Base-by-base conservation (phyloP, 176 grass and related monocot genomes). In the Alloteropsis semialata region DNA sequence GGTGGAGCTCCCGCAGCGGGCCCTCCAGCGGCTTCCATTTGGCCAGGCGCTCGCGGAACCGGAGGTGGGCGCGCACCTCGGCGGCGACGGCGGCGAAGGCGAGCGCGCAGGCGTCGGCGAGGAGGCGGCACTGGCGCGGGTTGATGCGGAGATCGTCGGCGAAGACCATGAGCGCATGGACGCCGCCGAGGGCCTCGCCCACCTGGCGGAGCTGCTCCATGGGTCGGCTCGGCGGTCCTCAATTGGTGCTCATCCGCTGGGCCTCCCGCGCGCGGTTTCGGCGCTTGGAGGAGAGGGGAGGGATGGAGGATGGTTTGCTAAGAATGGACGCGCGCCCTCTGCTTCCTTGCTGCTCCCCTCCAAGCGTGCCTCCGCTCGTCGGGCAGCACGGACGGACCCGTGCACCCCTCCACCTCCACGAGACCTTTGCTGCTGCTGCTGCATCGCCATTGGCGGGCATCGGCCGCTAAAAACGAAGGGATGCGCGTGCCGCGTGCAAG, bases 161-260 rank as follows among this genome's bases (percentile, higher is more conserved):
- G 84, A 98, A 98, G 79, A 83, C 24, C 90, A 98, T 93, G 22
- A 95, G 79, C 32, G 96, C 89, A 42, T 79, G 67, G 75, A 95
- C 75, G 70, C 87, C 84, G 19, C 92, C 96, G 36, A 98, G 61
- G 41, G 89, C 91, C 90, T 95, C 96, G 37, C 96, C 92, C 6
- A 95, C 82, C 68, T 85, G 96, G 11, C 91, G 90, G 69, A 98
- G 89, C 68, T 98, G 96, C 77, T 98, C 92, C 96, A 98, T 85
- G 61, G 21, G 8, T 5, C 32, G 43, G 12, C 27, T 46, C 48
- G 17, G 12, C 14, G 61, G n/a, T 85, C 51, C 87, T 84, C 22
- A 80, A 80, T 72, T 41, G 65, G 25, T n/a, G 24, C 34, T 2
- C 30, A 17, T 32, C 41, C 1, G 44, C 5, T 69, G 50, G 37